phyloP scores from a whole-genome alignment of 2,329 filamentous ascomycete genomes.

The Penicillium sp. region DNA sequence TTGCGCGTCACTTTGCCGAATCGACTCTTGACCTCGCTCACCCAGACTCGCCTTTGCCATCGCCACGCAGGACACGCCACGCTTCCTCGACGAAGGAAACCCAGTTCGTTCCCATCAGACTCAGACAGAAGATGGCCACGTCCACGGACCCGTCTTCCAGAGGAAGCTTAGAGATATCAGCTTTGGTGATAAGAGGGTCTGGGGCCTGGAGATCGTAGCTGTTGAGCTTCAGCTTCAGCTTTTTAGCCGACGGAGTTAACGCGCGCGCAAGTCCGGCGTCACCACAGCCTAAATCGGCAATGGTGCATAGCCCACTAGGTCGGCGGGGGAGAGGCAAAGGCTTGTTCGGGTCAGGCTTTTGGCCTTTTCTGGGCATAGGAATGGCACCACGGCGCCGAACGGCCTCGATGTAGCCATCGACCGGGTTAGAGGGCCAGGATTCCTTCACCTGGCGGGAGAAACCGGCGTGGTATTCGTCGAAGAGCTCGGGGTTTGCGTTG shows the following conservation, averaged over 20 bases:
- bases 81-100: conserved; percentile 94
- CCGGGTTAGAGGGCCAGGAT: conserved; percentile 92
- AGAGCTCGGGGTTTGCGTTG: conserved; percentile 80
- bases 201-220: conserved; percentile 84
- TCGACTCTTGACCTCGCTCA: conserved; percentile 92
- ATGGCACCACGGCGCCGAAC: conserved; percentile 64
- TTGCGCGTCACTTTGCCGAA: conserved; percentile 60
- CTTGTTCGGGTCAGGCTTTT: conserved; percentile 28
- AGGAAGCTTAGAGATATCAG: conserved; percentile 82
- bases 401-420: conserved; percentile 74
- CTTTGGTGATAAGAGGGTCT: conserved; percentile 70
- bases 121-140: conserved; percentile 89
- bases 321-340: conserved; percentile 62
- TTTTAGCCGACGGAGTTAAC: conserved; percentile 56
- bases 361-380: conserved; percentile 39
- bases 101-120: conserved; percentile 99
- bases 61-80: conserved; percentile 83
- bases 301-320: conserved; percentile 61
- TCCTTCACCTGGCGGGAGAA: conserved; percentile 90
- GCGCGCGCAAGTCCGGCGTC: conserved; percentile 74
- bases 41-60: conserved; percentile 78
- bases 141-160: conserved; percentile 70
- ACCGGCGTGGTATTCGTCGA: conserved; percentile 90
- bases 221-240: conserved; percentile 67
- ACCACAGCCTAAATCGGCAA: conserved; percentile 90